Percentiles rank a stretch among this genome's conserved stretches.
Evolutionary conservation across 2,329 filamentous ascomycete genomes (phyloP).

Genomic region (Aspergillus fijiensis): DNA sequence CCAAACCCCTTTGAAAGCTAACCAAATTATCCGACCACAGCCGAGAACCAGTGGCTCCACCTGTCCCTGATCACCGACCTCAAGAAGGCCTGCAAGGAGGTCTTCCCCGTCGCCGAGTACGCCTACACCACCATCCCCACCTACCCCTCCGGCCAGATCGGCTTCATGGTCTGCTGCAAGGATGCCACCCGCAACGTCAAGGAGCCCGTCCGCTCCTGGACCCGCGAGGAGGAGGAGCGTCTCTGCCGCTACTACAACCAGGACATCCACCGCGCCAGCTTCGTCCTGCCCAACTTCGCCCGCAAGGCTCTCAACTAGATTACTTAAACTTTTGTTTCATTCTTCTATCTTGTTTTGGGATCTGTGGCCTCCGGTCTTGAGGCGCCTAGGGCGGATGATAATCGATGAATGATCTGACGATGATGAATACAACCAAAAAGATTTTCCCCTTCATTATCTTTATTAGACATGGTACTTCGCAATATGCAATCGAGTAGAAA

Average conservation of each 20-base stretch:
- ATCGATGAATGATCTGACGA: conserved; percentile 22
- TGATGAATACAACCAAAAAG: conserved; percentile 16
- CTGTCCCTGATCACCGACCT: conserved; percentile 88
- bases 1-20: conserved; percentile 20
- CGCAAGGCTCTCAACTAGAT: conserved; percentile 61
- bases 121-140: conserved; percentile 98
- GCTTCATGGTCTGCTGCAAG: conserved; percentile 99
- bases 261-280: conserved; percentile 92
- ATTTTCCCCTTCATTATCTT: background rate
- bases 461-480: too few relatives aligned
- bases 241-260: conserved; percentile 96
- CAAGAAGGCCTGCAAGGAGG: conserved; percentile 93
- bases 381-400: conserved; percentile 11
- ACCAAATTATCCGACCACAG: conserved; percentile 49
- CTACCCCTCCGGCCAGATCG: conserved; percentile 98
- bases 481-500: too few relatives aligned
- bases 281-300: conserved; percentile 90
- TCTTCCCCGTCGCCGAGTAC: conserved; percentile 98
- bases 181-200: conserved; percentile 79
- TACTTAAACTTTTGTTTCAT: conserved; percentile 5
- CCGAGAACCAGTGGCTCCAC: conserved; percentile 99
- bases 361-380: conserved; percentile 7
- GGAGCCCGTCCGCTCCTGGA: conserved; percentile 79
- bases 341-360: conserved; percentile 10
- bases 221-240: conserved; percentile 83